phyloP scores from a whole-genome alignment of 257 asterid genomes.

The Rhazya stricta region DNA sequence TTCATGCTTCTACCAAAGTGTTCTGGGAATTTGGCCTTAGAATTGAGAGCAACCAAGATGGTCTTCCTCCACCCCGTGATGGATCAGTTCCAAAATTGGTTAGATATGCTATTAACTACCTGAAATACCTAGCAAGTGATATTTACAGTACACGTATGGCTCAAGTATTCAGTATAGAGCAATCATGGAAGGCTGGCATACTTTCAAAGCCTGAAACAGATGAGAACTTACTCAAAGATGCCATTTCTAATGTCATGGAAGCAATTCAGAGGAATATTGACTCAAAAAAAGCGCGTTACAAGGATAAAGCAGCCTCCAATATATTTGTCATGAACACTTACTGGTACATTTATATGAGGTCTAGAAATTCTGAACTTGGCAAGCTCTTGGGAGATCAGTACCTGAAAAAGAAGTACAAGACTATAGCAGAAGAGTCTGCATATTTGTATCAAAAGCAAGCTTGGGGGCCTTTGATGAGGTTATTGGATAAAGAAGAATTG shows the following conservation, averaged over 20 bases:
- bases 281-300: conserved; percentile 40
- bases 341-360: conserved; percentile 87
- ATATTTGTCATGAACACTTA: conserved; percentile 60
- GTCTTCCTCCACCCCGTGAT: conserved; percentile 56
- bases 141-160: conserved; percentile 49
- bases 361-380: conserved; percentile 52
- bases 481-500: conserved; percentile 42
- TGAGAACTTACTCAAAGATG: conserved; percentile 44
- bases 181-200: conserved; percentile 56
- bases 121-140: conserved; percentile 50
- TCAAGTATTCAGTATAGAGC: conserved; percentile 51
- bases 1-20: conserved; percentile 58
- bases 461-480: conserved; percentile 54
- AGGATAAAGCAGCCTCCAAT: conserved; percentile 48
- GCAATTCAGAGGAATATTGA: conserved; percentile 67
- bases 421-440: conserved; percentile 67
- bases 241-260: conserved; percentile 67
- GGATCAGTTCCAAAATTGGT: conserved; percentile 79
- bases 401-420: conserved; percentile 54
- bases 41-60: conserved; percentile 69
- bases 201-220: conserved; percentile 39
- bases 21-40: conserved; percentile 75
- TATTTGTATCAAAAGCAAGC: conserved; percentile 68
- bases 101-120: conserved; percentile 63
- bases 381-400: conserved; percentile 56